Conservation (phyloP, 2,329 filamentous ascomycete genomes). For the Thelonectria rubi region DNA sequence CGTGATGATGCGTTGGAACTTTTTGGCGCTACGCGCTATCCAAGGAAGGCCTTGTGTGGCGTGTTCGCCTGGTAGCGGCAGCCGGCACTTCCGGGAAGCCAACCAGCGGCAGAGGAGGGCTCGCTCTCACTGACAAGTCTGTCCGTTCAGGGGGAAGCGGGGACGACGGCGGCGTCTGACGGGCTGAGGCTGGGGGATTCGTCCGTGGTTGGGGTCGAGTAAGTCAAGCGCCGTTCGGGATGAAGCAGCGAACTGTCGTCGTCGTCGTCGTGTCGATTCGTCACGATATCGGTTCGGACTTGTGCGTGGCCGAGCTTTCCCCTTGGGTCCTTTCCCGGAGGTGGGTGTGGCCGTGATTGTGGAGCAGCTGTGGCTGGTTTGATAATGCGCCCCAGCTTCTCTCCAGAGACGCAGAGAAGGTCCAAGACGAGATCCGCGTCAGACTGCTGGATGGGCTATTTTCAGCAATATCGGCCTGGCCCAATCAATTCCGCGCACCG, state of each 20-base stretch:
- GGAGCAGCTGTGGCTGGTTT: not conserved
- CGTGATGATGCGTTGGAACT: conserved; percentile 12
- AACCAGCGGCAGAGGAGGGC: conserved; percentile 2
- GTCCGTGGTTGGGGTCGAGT: not conserved
- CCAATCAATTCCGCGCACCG: too few relatives aligned
- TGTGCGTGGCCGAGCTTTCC: not conserved
- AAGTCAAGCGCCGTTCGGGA: not conserved
- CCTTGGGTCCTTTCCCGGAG: not conserved
- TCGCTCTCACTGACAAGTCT: not conserved
- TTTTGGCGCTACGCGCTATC: conserved; percentile 4
- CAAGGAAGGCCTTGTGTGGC: not conserved
- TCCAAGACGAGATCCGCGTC: not conserved
- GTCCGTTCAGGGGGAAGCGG: too few relatives aligned
- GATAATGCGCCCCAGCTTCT: not conserved
- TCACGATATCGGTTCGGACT: not conserved
- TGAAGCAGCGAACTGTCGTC: too few relatives aligned
- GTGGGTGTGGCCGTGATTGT: not conserved
- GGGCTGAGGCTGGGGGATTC: too few relatives aligned
- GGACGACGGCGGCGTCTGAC: too few relatives aligned
- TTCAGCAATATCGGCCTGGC: too few relatives aligned
- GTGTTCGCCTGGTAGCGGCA: conserved; percentile 6
- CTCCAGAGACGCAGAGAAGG: not conserved
- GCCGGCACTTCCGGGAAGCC: conserved; percentile 8
- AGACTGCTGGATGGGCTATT: too few relatives aligned
- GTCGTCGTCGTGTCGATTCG: not conserved